These are phyloP conservation scores for Aristolochia californica DNA, from an alignment of 164 flowering plant species.

Conservation along the genomic window DNA sequence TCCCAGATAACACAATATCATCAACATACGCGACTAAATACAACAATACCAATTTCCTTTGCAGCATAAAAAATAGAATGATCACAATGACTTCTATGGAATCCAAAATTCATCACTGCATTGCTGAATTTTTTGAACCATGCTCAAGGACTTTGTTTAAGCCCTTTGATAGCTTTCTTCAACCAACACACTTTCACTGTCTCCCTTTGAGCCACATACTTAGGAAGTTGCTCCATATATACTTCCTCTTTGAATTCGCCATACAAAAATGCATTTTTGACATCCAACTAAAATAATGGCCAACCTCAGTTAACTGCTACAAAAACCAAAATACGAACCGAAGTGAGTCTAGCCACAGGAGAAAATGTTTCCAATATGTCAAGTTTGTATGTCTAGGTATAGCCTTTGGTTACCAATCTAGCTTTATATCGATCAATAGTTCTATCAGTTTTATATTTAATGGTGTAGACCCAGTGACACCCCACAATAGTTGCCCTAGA, in stretches of 20 bases:
- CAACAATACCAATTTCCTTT: not conserved
- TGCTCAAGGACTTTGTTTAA: not conserved
- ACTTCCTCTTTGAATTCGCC: not conserved
- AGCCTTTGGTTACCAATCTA: not conserved
- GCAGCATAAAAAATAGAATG: not conserved
- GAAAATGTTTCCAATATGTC: not conserved
- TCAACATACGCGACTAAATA: not conserved
- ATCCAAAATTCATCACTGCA: not conserved
- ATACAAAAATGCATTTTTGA: too few relatives aligned
- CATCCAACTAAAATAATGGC: not conserved
- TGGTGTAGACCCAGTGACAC: too few relatives aligned
- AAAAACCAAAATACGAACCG: not conserved
- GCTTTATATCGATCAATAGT: not conserved
- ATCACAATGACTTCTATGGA: too few relatives aligned
- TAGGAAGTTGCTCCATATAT: not conserved
- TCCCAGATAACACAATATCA: not conserved
- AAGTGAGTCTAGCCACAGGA: not conserved
- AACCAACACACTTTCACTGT: not conserved
- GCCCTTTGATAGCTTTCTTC: not conserved
- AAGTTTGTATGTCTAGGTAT: too few relatives aligned
- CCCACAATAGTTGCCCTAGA: too few relatives aligned
- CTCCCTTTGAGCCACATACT: not conserved
- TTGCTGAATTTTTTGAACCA: not conserved
- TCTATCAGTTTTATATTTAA: not conserved
- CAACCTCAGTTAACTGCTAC: not conserved